Base-by-base conservation (phyloP, 257 asterid genomes). In the Knoxia roxburghii region DNA sequence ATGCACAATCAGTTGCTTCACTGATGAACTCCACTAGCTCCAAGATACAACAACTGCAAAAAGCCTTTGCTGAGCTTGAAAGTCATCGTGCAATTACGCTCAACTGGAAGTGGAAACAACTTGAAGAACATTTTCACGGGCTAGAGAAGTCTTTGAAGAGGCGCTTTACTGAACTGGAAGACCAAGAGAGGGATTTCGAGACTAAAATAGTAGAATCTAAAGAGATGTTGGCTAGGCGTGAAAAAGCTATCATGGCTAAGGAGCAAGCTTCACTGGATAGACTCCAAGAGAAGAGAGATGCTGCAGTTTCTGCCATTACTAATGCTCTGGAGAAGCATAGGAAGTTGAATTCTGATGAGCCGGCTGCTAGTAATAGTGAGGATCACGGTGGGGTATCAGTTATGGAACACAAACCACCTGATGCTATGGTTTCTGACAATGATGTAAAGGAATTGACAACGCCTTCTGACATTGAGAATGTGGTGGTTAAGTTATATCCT, bases 231-330 rank as follows among this genome's bases (percentile, higher is more conserved):
- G 91, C 81, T 82, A 90, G 81, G 77, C 90, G 95, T 68, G 83
- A 89, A 75, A 89, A 90, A 26, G 87, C 92, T 77, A 86, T 90
- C 41, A 61, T 76, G 68, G 90, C 88, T 62, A 87, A 83, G 82
- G 99, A 94, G 88, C 92, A 85, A 71, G 79, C 83, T 64, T 90
- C 97, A 4, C 87, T 94, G 53, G 87, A 80, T 72, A 88, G 80
- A 81, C 97, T 94, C 40, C 99, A 94, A 81, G 91, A 81, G 86
- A 94, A 94, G 79, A 89, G 99, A 73, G 98, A 94, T 76, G 89
- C 93, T 72, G 99, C 98, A 39, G 85, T 90, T 35, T 87, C 87
- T 46, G 96, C 96, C 67, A 88, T 94, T 72, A 73, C 84, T 53
- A 73, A 70, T 76, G 95, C 89, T 62, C 78, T 83, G 83, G 85